Percentiles rank a stretch among this genome's conserved stretches.
Conservation (phyloP, 768 basidiomycete species). For the Epithele typhae region DNA sequence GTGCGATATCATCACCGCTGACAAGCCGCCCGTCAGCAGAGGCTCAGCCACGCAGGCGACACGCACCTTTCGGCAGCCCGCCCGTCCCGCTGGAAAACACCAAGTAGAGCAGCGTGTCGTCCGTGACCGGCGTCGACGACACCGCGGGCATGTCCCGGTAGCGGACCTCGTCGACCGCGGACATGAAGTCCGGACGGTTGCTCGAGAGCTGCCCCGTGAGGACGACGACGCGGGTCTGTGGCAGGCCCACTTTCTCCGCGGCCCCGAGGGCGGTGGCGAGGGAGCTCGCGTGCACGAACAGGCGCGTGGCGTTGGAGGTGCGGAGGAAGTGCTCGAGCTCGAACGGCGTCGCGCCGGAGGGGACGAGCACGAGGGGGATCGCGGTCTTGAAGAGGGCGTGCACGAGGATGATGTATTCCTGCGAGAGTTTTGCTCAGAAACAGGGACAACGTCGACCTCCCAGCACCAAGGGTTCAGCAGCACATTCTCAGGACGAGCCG, state of each 20-base stretch:
- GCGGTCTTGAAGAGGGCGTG: conserved; percentile 46
- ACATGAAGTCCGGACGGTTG: conserved; percentile 40
- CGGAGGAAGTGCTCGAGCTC: conserved; percentile 51
- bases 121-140: conserved; percentile 39
- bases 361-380: conserved; percentile 50
- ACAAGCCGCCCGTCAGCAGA: not conserved
- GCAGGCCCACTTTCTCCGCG: conserved; percentile 29
- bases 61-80: conserved; percentile 68
- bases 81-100: conserved; percentile 78
- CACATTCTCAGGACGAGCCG: too few species aligned
- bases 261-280: conserved; percentile 38
- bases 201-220: conserved; percentile 38
- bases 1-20: conserved; percentile 28
- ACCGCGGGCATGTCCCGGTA: conserved; percentile 35
- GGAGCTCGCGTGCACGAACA: conserved; percentile 50
- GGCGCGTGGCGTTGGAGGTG: conserved; percentile 42
- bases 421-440: too few species aligned
- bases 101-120: conserved; percentile 61
- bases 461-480: too few species aligned
- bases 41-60: too few species aligned
- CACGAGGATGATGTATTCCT: conserved; percentile 51
- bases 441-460: too few species aligned
- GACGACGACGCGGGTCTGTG: conserved; percentile 43
- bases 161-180: conserved; percentile 39
- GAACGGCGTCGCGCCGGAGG: conserved; percentile 49